Base-by-base conservation (phyloP, 2,329 filamentous ascomycete species). In the Stachybotrys chlorohalonatus region DNA sequence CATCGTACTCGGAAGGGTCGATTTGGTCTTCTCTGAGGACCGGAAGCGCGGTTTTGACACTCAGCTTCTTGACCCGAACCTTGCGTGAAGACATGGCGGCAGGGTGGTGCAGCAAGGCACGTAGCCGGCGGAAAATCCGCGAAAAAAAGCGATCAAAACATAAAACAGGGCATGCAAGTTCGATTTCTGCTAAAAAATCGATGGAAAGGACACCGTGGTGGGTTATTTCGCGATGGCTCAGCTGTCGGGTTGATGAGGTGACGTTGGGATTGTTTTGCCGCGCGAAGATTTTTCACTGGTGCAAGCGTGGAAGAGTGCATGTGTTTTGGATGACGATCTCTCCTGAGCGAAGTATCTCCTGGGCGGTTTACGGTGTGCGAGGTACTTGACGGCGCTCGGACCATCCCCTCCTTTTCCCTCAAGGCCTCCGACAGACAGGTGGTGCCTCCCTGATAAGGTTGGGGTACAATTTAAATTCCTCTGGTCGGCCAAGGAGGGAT, bases 21-120 rank as follows among this genome's bases (percentile, higher is more conserved):
- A 97, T 87, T 69, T 97, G 89, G 72, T 90, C 82, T 75, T 97
- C 93, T 71, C 88, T 84, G 67, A 96, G 82, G 65, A 99, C 86
- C 57, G 86, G 86, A 68, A 96, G 85, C 65, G 85, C 85, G 70
- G 91, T 90, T 78, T 95, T 95, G 68, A 89, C 84, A 74, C 87
- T 94, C 73, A 96, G 83, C 80, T 97, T 97, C 77, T 90, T 88
- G 80, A 89, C 86, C 70, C 88, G 82, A 70, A 90, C 84, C 74
- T 86, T 86, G 73, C 84, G 75, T 68, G 79, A 81, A 63, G 79
- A 80, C 81, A 84, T 84, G 75, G 69, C 76, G 74, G 69, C 69
- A 63, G 64, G 66, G 65, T 64, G 66, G 62, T 61, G 64, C 60
- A 66, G 62, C 62, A 68, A 66, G 69, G 70, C 68, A 66, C 64